Evolutionary conservation across 371 early-diverging fungal species (phyloP), one percentile per base, ranked within the genome.

Genomic region (Choanephora cucurbitarum): DNA sequence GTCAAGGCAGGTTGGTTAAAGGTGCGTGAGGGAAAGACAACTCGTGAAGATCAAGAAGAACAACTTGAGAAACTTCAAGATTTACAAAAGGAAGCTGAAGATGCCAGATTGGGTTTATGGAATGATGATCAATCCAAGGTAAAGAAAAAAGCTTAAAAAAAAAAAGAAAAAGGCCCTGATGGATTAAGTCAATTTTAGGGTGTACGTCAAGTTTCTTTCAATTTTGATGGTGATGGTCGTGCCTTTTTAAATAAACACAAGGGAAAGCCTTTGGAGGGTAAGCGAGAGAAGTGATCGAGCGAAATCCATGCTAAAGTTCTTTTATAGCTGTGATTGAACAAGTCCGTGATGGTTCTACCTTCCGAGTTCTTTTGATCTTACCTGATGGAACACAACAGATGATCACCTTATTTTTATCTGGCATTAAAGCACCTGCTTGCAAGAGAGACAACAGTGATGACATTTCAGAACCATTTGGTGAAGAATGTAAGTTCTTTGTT

Each of bases 401-500:
- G 56, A 55, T 95, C 37, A 90, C 86, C 5, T 72, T 97, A 41
- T 69, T 81, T 52, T 70, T 98, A 24, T 88, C 96, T 1, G 98
- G 96, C 15, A 85, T 97, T 69, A 91, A 91, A 60, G 89, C 91
- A 7, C 96, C 98, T 11, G 67, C 77, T 17, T 85, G 88, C 58
- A 87, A 94, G 44, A 88, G 88, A 33, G 92, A 88, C 49, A 89
- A 88, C 28, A 28, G 28, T 21, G 69, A 66, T 21, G 56, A 57
- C 2, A 15, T 39, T 5, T 92, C 89, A 53, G 97, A 97, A 70
- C 96, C 95, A 9, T 95, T 85, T 59, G 88, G 91, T 50, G 95
- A 94, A 65, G 95, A 97, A 69, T 94, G 95, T 42, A 92, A 90
- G 62, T 91, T 70, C 72, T 95, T 94, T 79, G 91, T 92, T 22